These are phyloP conservation scores for Aciculosporium take DNA, from an alignment of 2,329 filamentous ascomycete species.

Conservation along the genomic window DNA sequence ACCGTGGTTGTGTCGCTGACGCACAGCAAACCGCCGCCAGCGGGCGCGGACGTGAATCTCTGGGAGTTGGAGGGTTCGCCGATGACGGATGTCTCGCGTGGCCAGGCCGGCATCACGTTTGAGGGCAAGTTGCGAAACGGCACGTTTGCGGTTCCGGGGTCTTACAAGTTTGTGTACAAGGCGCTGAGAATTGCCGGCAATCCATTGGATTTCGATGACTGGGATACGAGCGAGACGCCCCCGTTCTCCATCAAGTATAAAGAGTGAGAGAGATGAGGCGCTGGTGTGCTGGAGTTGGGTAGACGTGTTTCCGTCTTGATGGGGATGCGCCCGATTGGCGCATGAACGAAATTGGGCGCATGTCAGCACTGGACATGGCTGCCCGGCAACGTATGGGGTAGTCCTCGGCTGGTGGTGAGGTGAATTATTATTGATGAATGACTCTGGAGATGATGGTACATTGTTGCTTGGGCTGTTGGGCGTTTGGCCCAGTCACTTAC, in stretches of 20 bases:
- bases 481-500: no score
- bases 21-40: not conserved
- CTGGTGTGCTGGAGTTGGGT: no score
- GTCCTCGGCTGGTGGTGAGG: no score
- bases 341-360: no score
- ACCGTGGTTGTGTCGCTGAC: not conserved
- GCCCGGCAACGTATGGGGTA: no score
- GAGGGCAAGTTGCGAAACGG: conserved; percentile 27
- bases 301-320: no score
- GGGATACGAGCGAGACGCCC: conserved; percentile 15
- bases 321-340: no score
- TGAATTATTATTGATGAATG: no score
- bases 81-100: not conserved
- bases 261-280: no score
- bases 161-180: conserved; percentile 28
- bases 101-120: conserved; percentile 13
- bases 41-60: not conserved
- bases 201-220: conserved; percentile 20
- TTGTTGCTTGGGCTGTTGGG: no score
- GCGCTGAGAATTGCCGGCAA: conserved; percentile 32
- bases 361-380: no score
- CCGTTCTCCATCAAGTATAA: not conserved
- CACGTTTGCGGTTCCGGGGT: conserved; percentile 24
- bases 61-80: not conserved
- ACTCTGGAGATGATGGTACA: no score